Conservation (phyloP, 352 stramenopile species). For the Pythium sukuiense region DNA sequence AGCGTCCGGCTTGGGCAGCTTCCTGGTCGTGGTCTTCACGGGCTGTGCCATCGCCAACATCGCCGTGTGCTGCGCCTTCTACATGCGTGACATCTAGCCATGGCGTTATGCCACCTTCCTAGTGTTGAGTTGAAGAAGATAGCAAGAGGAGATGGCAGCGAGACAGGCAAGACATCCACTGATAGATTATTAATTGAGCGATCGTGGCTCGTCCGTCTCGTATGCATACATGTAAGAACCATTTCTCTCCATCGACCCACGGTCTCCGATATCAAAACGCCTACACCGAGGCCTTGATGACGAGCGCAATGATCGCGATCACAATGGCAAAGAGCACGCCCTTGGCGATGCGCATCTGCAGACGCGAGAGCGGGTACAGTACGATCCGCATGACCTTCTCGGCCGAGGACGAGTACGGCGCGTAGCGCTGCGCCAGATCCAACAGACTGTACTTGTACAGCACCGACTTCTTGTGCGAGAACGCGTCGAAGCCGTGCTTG, state of each 20-base stretch:
- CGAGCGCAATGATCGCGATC: not conserved
- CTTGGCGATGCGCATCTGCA: not conserved
- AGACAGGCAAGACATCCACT: not conserved
- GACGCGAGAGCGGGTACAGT: not conserved
- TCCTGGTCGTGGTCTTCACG: constrained; percentile 17
- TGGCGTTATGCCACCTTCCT: not conserved
- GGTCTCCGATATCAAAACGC: not conserved
- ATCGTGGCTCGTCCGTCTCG: not conserved
- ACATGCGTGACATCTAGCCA: constrained; percentile 2
- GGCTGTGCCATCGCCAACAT: constrained; percentile 16
- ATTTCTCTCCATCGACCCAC: too few species aligned
- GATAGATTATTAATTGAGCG: not conserved
- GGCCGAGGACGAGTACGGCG: not conserved
- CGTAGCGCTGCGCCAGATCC: not conserved
- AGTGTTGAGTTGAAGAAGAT: too few species aligned
- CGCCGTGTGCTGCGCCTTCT: constrained; percentile 14
- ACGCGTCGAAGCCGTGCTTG: not conserved
- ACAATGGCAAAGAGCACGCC: not conserved
- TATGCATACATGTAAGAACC: not conserved
- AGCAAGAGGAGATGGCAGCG: not conserved
- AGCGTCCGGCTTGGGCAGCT: constrained; percentile 6
- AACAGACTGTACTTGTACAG: constrained; percentile 2
- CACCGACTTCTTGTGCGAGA: constrained; percentile 2
- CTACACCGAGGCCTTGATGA: not conserved
- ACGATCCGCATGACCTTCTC: not conserved